These are phyloP conservation scores for Metschnikowia koreensis DNA, from an alignment of 805 yeast species.

Conservation along the genomic window DNA sequence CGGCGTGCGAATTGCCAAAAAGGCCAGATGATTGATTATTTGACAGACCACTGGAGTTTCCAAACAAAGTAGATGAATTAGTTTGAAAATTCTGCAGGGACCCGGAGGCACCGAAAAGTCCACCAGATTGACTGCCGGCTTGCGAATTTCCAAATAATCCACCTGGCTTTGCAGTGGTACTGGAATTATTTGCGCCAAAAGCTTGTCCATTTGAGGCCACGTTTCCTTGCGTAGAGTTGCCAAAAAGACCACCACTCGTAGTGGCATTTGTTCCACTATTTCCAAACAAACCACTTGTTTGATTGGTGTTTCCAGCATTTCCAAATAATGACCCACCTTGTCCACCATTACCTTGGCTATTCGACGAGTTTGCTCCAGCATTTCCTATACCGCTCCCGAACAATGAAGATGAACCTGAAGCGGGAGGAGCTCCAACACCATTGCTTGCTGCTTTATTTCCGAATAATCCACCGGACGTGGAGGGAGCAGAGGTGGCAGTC, in stretches of 20 bases:
- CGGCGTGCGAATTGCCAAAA: constrained; percentile 7
- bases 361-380: background rate
- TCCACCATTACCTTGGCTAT: background rate
- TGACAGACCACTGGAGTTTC: background rate
- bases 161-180: background rate
- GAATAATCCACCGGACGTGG: constrained; percentile 4
- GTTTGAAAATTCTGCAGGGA: background rate
- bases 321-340: constrained; percentile 26
- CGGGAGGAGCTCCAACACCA: background rate
- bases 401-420: background rate
- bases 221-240: constrained; percentile 18
- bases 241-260: constrained; percentile 21
- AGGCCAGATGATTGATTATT: constrained; percentile 9
- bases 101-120: constrained; percentile 9
- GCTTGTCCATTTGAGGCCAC: background rate
- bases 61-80: constrained; percentile 1
- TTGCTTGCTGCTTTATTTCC: background rate
- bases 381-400: constrained; percentile 7
- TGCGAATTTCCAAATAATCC: constrained; percentile 6
- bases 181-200: background rate
- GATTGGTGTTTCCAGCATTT: constrained; percentile 8
- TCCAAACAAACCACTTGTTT: constrained; percentile 24
- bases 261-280: constrained; percentile 8
- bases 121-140: background rate
- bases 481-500: background rate